These are phyloP conservation scores for Whalleya microplaca DNA, from an alignment of 2,329 filamentous ascomycete genomes.

Conservation along the genomic window DNA sequence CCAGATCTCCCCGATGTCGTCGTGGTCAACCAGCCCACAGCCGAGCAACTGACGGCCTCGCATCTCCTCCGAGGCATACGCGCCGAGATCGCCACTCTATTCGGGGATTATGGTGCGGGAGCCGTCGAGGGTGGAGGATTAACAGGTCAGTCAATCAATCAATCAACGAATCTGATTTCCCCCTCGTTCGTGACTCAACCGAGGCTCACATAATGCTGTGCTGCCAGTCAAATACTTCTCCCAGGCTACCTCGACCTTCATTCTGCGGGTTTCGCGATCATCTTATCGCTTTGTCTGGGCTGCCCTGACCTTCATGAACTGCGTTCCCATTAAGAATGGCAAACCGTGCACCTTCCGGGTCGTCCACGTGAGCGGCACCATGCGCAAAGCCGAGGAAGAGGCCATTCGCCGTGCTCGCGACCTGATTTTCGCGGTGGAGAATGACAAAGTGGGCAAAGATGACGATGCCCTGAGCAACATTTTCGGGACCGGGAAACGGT, in stretches of 20 bases:
- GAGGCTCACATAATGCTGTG: constrained; percentile 25
- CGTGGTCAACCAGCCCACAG: constrained; percentile 78
- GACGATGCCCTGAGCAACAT: constrained; percentile 44
- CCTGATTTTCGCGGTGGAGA: constrained; percentile 70
- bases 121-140: constrained; percentile 67
- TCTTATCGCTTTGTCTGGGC: constrained; percentile 91
- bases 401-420: constrained; percentile 77
- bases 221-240: constrained; percentile 86
- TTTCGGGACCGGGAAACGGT: constrained; percentile 37
- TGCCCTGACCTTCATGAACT: constrained; percentile 78
- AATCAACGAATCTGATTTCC: constrained; percentile 18
- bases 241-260: constrained; percentile 89
- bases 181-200: background rate
- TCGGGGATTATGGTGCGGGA: constrained; percentile 88
- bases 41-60: constrained; percentile 68
- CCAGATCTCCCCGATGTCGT: constrained; percentile 62
- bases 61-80: constrained; percentile 71
- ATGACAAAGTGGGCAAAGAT: constrained; percentile 36
- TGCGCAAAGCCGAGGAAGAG: constrained; percentile 89
- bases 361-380: constrained; percentile 87
- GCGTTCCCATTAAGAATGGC: constrained; percentile 63
- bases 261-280: constrained; percentile 79
- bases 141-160: constrained; percentile 60
- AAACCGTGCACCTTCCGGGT: constrained; percentile 80
- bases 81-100: constrained; percentile 70